Base-by-base conservation (phyloP, 2,329 filamentous ascomycete species). In the Fusarium goolgardi region DNA sequence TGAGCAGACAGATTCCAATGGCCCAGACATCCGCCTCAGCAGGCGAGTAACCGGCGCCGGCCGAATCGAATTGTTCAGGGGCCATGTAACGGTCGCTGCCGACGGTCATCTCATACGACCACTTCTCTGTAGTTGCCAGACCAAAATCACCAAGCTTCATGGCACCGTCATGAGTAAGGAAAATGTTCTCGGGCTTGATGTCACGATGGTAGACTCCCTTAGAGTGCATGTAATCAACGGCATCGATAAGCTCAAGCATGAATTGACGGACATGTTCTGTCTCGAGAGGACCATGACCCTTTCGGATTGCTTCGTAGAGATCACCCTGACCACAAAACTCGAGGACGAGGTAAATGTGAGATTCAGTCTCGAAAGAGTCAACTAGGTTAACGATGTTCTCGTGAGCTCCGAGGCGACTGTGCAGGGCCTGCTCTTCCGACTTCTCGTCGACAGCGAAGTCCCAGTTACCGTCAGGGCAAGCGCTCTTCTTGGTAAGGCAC, bases 161-260 rank as follows among this genome's bases (percentile, higher is more conserved):
- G 39, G 90, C 86, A 55, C 95, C 95, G 71, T 91, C 88, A 63
- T 94, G 88, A 61, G 90, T 92, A 68, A 99, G 85, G 79, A 99
- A 98, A 79, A 99, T 97, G 84, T 99, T 99, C 85, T 99, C 96
- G 1, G 96, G 96, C 83, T 99, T 99, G 87, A 99, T 97, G 80
- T 99, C 96, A 65, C 96, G 92, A 78, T 99, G 96, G 79, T 94
- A 97, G 76, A 98, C 88, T 69, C 93, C 94, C 79, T 94, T 94
- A 67, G 87, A 86, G 79, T 99, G 96, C 81, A 97, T 93, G 80
- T 93, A 94, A 66, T 92, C 90, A 50, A 99, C 91, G 51, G 95
- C 93, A 77, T 92, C 90, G 54, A 99, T 88, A 34, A 99, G 88
- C 81, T 99, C 90, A 62, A 97, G 84, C 96, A 99, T 98, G 83